Percentiles rank a stretch among this genome's conserved stretches.
phyloP scores from a whole-genome alignment of 108 stramenopile species.

The Stephanodiscus triporus region DNA sequence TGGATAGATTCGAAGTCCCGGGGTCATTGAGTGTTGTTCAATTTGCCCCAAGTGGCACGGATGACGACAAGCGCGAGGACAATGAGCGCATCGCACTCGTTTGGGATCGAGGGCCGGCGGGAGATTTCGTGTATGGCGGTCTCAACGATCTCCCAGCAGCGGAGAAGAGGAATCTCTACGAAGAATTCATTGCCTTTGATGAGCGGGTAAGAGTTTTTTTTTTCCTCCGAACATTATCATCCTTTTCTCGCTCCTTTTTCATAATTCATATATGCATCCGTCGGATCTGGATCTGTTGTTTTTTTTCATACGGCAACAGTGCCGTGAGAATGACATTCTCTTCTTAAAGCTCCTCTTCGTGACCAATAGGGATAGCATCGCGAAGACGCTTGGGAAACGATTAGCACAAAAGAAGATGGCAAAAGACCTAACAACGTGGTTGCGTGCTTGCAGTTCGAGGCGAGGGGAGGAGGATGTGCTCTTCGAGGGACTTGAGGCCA shows the following conservation, averaged over 20 bases:
- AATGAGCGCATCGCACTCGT: slow-evolving; percentile 49
- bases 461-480: slow-evolving; percentile 32
- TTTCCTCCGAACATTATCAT: too few relatives aligned
- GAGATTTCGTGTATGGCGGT: slow-evolving; percentile 56
- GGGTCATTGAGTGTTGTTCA: slow-evolving; percentile 44
- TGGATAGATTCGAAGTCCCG: slow-evolving; percentile 75
- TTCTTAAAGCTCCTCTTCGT: slow-evolving; percentile 78
- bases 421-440: slow-evolving; percentile 66
- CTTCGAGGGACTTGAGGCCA: slow-evolving; percentile 67
- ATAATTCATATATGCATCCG: not conserved
- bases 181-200: slow-evolving; percentile 74
- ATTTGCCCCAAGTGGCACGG: slow-evolving; percentile 6
- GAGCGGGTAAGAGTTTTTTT: not conserved
- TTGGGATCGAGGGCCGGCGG: slow-evolving; percentile 76
- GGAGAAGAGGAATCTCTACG: slow-evolving; percentile 54
- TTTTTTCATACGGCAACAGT: slow-evolving; percentile 17
- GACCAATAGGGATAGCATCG: slow-evolving; percentile 70
- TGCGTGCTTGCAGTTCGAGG: slow-evolving; percentile 55
- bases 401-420: slow-evolving; percentile 82
- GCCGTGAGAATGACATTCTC: slow-evolving; percentile 61
- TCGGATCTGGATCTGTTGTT: not conserved
- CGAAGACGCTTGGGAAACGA: slow-evolving; percentile 72
- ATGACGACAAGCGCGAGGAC: slow-evolving; percentile 25
- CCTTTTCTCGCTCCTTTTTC: not conserved
- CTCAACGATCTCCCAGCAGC: slow-evolving; percentile 43